A percentile compares a stretch with the other conserved stretches of the same genome.
Conservation (phyloP, 495 filamentous ascomycete genomes). For the Aspergillus avenaceus region DNA sequence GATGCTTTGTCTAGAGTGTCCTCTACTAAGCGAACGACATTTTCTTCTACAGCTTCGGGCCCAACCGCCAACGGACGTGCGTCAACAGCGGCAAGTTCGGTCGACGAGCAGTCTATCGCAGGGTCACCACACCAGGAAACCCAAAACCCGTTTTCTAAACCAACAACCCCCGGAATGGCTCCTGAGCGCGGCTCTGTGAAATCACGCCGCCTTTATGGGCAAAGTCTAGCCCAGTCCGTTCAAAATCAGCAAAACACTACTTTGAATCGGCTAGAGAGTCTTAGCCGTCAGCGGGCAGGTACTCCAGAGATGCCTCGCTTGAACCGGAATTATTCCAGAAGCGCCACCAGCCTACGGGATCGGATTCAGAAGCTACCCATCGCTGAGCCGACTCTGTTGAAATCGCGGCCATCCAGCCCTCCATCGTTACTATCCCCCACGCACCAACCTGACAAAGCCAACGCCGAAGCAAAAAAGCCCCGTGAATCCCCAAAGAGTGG, state of each 20-base stretch:
- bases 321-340: constrained; percentile 45
- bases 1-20: constrained; percentile 61
- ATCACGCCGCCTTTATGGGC: constrained; percentile 78
- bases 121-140: constrained; percentile 34
- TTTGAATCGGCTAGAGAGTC: constrained; percentile 70
- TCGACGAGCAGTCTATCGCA: constrained; percentile 67
- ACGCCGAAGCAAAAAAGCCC: constrained; percentile 20
- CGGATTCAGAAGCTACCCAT: constrained; percentile 49
- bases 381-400: constrained; percentile 26
- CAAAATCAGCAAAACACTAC: constrained; percentile 78
- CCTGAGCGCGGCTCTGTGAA: constrained; percentile 56
- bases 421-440: constrained; percentile 37
- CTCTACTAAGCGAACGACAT: constrained; percentile 75
- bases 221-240: constrained; percentile 71
- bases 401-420: constrained; percentile 49
- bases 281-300: constrained; percentile 50
- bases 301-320: constrained; percentile 35
- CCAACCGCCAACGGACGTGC: constrained; percentile 61
- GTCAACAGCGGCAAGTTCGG: constrained; percentile 89
- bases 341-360: constrained; percentile 54
- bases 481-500: constrained; percentile 37
- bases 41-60: constrained; percentile 79
- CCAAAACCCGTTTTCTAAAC: neutral
- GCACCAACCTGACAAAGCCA: constrained; percentile 18
- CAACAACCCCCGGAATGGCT: constrained; percentile 33